phyloP scores from a whole-genome alignment of 73 alveolate genomes.

The Tetrahymena borealis region DNA sequence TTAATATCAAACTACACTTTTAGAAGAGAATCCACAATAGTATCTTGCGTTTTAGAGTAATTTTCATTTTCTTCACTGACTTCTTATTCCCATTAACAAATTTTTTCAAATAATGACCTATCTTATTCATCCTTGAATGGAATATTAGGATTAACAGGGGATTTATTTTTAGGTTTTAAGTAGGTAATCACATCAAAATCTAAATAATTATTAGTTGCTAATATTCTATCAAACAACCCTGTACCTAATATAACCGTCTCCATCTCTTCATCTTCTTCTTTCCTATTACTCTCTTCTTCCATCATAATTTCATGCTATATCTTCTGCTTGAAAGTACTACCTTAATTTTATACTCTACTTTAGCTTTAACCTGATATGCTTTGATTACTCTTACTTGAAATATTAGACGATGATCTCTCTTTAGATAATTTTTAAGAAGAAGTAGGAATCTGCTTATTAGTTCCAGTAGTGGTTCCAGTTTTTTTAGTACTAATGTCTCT shows the following conservation, averaged over 20 bases:
- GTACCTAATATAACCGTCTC: neutral
- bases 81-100: neutral
- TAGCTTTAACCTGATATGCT: neutral
- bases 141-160: neutral
- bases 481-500: neutral
- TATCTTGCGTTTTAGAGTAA: neutral
- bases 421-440: no score
- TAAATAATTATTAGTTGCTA: neutral
- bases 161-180: neutral
- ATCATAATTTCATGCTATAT: neutral
- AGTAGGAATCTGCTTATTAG: no score
- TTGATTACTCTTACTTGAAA: neutral
- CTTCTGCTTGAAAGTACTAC: neutral
- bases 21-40: neutral
- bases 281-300: neutral
- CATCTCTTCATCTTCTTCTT: neutral
- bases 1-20: neutral
- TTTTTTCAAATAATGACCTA: neutral
- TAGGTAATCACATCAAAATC: neutral
- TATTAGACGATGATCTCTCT: neutral
- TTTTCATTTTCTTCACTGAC: neutral
- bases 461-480: neutral
- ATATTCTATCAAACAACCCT: neutral
- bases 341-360: neutral
- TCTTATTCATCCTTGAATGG: neutral